Evolutionary conservation across 108 stramenopile species (phyloP), one percentile per base, ranked within the genome.

Genomic region (Poteriospumella lacustris): DNA sequence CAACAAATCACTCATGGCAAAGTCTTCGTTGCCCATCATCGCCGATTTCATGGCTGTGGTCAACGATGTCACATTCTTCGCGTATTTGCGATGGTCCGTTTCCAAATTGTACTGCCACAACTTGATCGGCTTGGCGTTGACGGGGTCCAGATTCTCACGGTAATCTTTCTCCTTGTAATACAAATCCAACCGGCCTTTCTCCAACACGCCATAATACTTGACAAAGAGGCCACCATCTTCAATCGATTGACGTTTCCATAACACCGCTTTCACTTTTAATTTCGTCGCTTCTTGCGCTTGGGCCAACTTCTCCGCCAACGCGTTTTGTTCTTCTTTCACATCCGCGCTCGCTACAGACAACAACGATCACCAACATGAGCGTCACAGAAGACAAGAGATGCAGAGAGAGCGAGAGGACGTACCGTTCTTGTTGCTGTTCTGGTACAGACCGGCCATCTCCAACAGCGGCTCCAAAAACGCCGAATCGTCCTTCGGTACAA

Each of bases 71-170:
- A 73, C 44, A 9, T 9, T 56, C 43, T 33, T 15, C 15, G 43
- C 28, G 41, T 52, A 73, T 24, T 73, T 73, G 12, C 70, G 12
- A 42, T 42, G 70, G 24, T 73, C 70, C 33, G 47, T 44, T 38
- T 73, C 70, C 12, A 73, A 33, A 38, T 56, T 26, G 41, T 73
- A 73, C 33, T 73, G 43, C 70, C 70, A 73, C 41, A 73, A 24
- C 31, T 73, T 44, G 36, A 73, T 52, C 5, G 70, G 70, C 31
- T 56, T 73, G 44, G 5, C 33, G 41, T 73, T 73, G 47, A 73
- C 36, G 24, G 70, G 70, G 36, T 73, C 36, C 5, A 28, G 9
- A 56, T 73, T 44, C 24, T 73, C 47, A 38, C 43, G 44, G 33
- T 52, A 73, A 38, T 73, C 70, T 33, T 73, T 52, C 41, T 73